phyloP scores from a whole-genome alignment of 257 asterid genomes.

The Plectranthus barbatus region DNA sequence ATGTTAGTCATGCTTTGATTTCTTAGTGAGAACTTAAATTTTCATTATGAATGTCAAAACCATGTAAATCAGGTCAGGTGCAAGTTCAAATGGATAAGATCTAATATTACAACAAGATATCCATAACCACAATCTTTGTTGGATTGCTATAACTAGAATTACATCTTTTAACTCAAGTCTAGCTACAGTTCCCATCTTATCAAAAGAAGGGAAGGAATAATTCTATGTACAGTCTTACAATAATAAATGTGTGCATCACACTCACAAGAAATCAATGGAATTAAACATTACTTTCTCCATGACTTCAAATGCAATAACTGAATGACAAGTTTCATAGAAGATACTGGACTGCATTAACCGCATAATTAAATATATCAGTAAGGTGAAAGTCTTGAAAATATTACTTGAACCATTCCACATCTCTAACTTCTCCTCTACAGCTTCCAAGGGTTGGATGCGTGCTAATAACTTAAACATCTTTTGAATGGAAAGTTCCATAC shows the following conservation, averaged over 20 bases:
- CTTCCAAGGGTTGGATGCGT: conserved; percentile 45
- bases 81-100: background rate
- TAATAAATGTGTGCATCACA: background rate
- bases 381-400: background rate
- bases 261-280: background rate
- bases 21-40: background rate
- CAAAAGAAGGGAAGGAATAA: background rate
- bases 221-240: background rate
- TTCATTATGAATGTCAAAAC: background rate
- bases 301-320: background rate
- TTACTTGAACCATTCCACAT: conserved; percentile 75
- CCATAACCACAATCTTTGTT: background rate
- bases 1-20: background rate
- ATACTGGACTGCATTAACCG: background rate
- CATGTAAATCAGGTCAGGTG: background rate
- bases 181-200: background rate
- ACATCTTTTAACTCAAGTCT: background rate
- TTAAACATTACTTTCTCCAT: background rate
- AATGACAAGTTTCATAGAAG: background rate
- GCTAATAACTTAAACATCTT: conserved; percentile 60
- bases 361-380: background rate
- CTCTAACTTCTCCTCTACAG: conserved; percentile 34
- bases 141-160: background rate
- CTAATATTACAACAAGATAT: background rate
- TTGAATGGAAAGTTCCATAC: conserved; percentile 58